These are phyloP conservation scores for Echinosophora koreensis DNA, from an alignment of 306 rosid genomes.

Conservation along the genomic window DNA sequence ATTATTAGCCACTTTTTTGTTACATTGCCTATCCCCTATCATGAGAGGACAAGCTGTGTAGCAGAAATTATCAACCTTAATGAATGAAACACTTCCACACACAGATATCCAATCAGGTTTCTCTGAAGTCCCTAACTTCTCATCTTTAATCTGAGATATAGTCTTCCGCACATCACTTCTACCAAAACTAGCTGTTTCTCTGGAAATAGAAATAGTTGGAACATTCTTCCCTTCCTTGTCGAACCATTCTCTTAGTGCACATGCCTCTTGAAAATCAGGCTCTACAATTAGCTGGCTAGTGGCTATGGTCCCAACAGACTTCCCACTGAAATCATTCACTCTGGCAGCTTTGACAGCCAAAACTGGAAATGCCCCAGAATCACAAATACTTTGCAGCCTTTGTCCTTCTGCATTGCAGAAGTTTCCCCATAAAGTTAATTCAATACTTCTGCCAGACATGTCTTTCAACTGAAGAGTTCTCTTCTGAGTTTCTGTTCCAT, in stretches of 20 bases:
- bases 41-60: conserved; percentile 86
- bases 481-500: conserved; percentile 87
- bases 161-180: conserved; percentile 70
- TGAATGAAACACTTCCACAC: conserved; percentile 66
- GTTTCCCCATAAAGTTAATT: conserved; percentile 86
- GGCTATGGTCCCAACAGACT: conserved; percentile 74
- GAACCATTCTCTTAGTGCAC: conserved; percentile 71
- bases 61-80: conserved; percentile 81
- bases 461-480: conserved; percentile 90
- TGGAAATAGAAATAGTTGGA: conserved; percentile 72
- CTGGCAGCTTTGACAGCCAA: conserved; percentile 79
- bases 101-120: conserved; percentile 95
- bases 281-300: conserved; percentile 79
- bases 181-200: conserved; percentile 57
- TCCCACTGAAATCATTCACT: conserved; percentile 87
- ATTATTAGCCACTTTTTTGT: conserved; percentile 81
- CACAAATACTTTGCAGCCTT: conserved; percentile 76
- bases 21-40: conserved; percentile 86
- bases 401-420: conserved; percentile 81
- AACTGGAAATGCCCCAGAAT: conserved; percentile 78
- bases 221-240: conserved; percentile 77
- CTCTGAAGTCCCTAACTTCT: conserved; percentile 88
- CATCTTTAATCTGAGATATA: conserved; percentile 86
- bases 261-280: conserved; percentile 71
- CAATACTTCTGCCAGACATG: conserved; percentile 79